Percentiles rank a stretch among this genome's conserved stretches.
These are phyloP conservation scores for Boeremia lycopersici DNA, from an alignment of 2,329 filamentous ascomycete species.

Conservation along the genomic window DNA sequence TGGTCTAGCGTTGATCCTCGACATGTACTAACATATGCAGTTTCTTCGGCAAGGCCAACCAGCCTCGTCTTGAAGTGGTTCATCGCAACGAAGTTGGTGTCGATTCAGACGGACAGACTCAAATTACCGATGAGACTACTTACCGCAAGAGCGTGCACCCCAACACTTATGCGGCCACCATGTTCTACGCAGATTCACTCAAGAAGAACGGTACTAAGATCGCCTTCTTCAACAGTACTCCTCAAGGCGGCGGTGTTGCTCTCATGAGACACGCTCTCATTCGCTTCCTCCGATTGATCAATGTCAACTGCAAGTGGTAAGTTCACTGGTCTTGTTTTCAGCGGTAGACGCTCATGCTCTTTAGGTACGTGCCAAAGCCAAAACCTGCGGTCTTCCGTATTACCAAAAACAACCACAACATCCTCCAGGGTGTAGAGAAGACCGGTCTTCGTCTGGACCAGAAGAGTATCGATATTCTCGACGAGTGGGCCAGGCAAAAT, in stretches of 20 bases:
- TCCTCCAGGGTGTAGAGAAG: slow-evolving; percentile 75
- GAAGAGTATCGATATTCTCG: slow-evolving; percentile 67
- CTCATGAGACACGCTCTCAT: slow-evolving; percentile 82
- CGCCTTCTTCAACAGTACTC: slow-evolving; percentile 80
- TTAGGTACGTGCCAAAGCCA: slow-evolving; percentile 76
- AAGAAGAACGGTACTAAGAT: slow-evolving; percentile 69
- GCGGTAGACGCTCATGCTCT: slow-evolving; percentile 8
- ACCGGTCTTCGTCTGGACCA: slow-evolving; percentile 67
- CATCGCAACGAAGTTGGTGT: slow-evolving; percentile 73
- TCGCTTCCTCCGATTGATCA: slow-evolving; percentile 69
- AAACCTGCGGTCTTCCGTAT: slow-evolving; percentile 79
- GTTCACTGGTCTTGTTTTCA: slow-evolving; percentile 26
- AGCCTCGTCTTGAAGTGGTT: slow-evolving; percentile 70
- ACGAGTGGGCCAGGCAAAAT: slow-evolving; percentile 75
- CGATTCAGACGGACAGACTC: slow-evolving; percentile 68
- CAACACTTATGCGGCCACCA: slow-evolving; percentile 69
- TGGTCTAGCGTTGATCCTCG: not conserved
- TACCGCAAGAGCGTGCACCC: slow-evolving; percentile 66
- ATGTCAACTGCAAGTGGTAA: slow-evolving; percentile 76
- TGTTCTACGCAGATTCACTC: slow-evolving; percentile 67
- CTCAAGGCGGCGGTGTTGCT: slow-evolving; percentile 81
- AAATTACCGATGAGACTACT: slow-evolving; percentile 62
- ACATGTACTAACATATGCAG: slow-evolving; percentile 5
- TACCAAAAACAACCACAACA: slow-evolving; percentile 89
- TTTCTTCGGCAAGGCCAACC: slow-evolving; percentile 72